Base-by-base conservation (phyloP, 2,329 filamentous ascomycete genomes). In the Ophiostoma pallidulum region DNA sequence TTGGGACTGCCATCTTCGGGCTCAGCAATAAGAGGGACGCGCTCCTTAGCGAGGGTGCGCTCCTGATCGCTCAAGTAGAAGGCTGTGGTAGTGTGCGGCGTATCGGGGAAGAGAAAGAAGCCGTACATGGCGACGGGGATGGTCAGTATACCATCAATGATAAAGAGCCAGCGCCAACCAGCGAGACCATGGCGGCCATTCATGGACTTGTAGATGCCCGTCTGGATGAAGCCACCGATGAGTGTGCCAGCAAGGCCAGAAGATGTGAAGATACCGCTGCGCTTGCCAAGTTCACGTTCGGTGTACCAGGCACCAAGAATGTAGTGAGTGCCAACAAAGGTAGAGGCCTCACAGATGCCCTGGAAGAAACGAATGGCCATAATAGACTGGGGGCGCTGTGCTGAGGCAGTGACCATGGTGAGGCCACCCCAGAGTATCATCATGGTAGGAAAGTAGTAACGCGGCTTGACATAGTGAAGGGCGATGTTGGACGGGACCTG, bases 341-440 rank as follows among this genome's bases (percentile, higher is more conserved):
- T 78, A 12, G 67, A 71, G 0, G 73, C 68, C 58, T 81, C 77
- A 35, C 71, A 69, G 18, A 80, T 63, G 8, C 74, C 77, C 55
- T 71, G 69, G 56, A 75, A 71, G 62, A 74, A 73, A 4, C 77
- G 72, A 53, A 81, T 77, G 2, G 70, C 76, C 72, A 79, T 79
- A 56, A 82, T 77, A 38, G 72, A 62, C 51, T 69, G 63, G 0
- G 75, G 74, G 4, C 64, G 67, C 8, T 73, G 68, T 0, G 65
- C 69, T 3, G 71, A 67, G 1, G 75, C 77, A 1, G 76, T 80
- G 31, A 70, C 64, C 75, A 83, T 80, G 2, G 80, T 84, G 22
- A 85, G 62, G 0, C 69, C 66, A 2, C 74, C 79, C 82, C 81
- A 85, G 48, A 77, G 57, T 18, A 81, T 48, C 73, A 82, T 80